Evolutionary conservation across 139 green algal genomes (phyloP), one percentile per base, ranked within the genome.

Genomic region (Asterochloris erici): DNA sequence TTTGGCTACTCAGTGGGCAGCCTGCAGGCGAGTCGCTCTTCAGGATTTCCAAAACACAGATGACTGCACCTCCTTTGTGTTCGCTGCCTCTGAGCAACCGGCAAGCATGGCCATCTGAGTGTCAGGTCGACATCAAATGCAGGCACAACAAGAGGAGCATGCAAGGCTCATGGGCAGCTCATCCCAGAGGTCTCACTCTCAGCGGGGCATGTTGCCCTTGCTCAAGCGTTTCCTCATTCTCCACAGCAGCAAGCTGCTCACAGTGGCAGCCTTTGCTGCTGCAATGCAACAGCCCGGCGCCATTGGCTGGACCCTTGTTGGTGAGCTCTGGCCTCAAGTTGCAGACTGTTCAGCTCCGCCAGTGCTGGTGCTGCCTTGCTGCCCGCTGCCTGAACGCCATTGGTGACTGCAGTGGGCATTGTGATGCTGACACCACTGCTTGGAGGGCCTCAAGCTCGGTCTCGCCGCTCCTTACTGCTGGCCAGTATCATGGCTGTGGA

Each of bases 211-310:
- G 60, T 61, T 26, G 0, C 61, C 82, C 11, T 66, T 88, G 0
- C 23, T 73, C 14, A 86, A 86, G 79, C 85, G 87, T 27, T 26
- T 86, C 14, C 19, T 87, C 26, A 83, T 90, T n/a, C 77, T 89
- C 69, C 87, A 90, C 75, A 69, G 26, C 74, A 79, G 28, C 85
- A 90, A 90, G 77, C 26, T 84, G 10, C 73, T 90, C 47, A 79
- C 75, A 14, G 23, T 90, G 70, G 63, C 63, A 15, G 75, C 68
- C 10, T 90, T 89, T 77, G 78, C n/a, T 14, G 87, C 87, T 9
- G 85, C 87, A 63, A 86, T 89, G 79, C 85, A 87, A 78, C 28
- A 63, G 14, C 80, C 82, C 0, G 85, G 85, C 4, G 87, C 85
- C 23, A 27, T 87, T n/a, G 87, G 87, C 24, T 89, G 79, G 82